Percentiles rank a stretch among this genome's conserved stretches.
These are phyloP conservation scores for Gracilaria caudata DNA, from an alignment of 23 red algal species.

Conservation along the genomic window DNA sequence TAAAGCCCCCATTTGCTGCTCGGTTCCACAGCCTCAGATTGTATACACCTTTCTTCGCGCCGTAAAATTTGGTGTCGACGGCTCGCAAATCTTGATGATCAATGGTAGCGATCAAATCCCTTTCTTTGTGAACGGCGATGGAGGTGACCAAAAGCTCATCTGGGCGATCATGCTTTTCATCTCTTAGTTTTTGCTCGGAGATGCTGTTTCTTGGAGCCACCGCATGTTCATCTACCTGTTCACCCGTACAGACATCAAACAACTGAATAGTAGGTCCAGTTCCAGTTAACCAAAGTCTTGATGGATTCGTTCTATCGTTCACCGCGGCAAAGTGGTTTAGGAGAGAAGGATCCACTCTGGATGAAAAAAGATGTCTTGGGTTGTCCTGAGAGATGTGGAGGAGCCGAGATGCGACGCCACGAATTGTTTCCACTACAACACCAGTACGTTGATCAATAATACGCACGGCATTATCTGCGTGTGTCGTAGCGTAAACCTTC, in stretches of 20 bases:
- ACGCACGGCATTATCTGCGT: constrained; percentile 58
- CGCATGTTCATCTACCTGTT: constrained; percentile 38
- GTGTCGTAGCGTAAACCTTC: constrained; percentile 38
- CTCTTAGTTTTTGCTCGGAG: neutral
- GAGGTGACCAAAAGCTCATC: constrained; percentile 17
- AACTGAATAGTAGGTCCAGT: constrained; percentile 43
- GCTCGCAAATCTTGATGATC: constrained; percentile 28
- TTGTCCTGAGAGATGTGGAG: neutral
- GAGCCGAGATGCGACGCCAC: constrained; percentile 19
- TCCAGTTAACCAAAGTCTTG: constrained; percentile 31
- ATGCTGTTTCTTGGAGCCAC: constrained; percentile 43
- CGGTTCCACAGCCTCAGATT: constrained; percentile 49
- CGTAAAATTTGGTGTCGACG: neutral
- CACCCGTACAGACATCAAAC: constrained; percentile 44
- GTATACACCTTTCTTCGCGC: constrained; percentile 1
- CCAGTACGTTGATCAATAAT: constrained; percentile 49
- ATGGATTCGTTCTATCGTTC: constrained; percentile 5
- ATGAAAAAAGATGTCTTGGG: constrained; percentile 17
- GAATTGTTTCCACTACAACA: constrained; percentile 16
- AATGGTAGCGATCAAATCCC: constrained; percentile 43
- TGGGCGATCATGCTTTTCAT: neutral
- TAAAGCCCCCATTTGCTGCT: neutral
- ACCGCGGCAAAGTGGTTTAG: neutral
- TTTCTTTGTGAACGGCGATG: neutral
- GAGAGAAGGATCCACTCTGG: constrained; percentile 2